Conservation (phyloP, 2,329 filamentous ascomycete genomes). For the Rutstroemia sp. region DNA sequence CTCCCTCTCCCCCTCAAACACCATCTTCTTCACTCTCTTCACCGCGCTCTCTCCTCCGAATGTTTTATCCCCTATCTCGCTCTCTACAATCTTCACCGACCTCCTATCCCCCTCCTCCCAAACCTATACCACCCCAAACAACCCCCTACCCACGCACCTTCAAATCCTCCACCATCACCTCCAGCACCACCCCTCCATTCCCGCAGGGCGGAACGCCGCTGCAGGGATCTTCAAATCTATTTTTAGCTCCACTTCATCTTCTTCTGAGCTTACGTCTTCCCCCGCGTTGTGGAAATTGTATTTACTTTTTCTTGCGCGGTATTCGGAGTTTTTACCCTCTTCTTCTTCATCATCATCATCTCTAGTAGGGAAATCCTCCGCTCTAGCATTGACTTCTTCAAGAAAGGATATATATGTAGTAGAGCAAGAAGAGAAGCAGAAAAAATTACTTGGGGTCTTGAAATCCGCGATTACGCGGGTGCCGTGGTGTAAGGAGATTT, state of each 20-base stretch:
- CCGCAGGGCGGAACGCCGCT: neutral
- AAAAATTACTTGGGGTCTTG: too few relatives aligned
- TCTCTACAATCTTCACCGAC: neutral
- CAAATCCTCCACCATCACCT: constrained; percentile 51
- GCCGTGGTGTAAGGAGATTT: constrained; percentile 56
- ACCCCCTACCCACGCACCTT: constrained; percentile 41
- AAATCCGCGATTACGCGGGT: constrained; percentile 46
- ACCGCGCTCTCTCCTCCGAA: neutral
- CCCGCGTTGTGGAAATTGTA: constrained; percentile 44
- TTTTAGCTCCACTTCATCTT: constrained; percentile 44
- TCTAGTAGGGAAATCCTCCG: neutral
- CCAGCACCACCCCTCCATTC: constrained; percentile 10
- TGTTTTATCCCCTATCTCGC: neutral
- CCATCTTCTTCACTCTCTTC: constrained; percentile 43
- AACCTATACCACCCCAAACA: too few relatives aligned
- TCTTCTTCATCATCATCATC: neutral
- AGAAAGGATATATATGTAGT: too few relatives aligned
- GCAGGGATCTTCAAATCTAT: constrained; percentile 36
- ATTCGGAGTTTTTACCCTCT: constrained; percentile 29
- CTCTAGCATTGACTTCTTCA: too few relatives aligned
- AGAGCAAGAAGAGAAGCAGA: too few relatives aligned
- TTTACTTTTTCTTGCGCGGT: constrained; percentile 38
- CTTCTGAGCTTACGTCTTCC: constrained; percentile 29
- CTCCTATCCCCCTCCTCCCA: constrained; percentile 22
- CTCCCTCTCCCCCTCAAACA: constrained; percentile 63